Evolutionary conservation across 345 rosid genomes (phyloP), one percentile per base, ranked within the genome.

Genomic region (Camelina sativa): DNA sequence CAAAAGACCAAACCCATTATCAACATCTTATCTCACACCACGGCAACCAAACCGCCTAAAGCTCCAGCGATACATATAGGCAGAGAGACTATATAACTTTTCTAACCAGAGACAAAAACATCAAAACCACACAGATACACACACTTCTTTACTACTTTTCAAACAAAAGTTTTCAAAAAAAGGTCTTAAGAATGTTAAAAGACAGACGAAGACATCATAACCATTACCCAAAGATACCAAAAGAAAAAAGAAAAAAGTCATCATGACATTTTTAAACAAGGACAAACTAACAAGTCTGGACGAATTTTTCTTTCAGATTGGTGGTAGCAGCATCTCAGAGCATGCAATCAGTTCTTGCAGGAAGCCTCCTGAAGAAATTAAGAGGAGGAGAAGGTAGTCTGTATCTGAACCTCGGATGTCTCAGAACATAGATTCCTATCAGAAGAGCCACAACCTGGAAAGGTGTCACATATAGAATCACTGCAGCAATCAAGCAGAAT

Each of bases 371-470:
- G 79, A 93, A 93, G 90, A 93, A 87, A 83, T 93, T 91, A 53
- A 89, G 88, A 1, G 91, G 96, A 13, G 84, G 84, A 0, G 97
- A 91, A 1, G 98, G 98, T 43, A 91, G 86, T 65, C 64, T 88
- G 80, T 84, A 87, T 30, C 98, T 86, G 72, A 91, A 87, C 87
- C 94, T 86, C 19, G 97, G 98, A 74, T 93, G 98, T 66, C 98
- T 81, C 50, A 93, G 62, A 76, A 86, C 82, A 62, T 87, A 93
- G 48, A 93, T 67, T 22, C 91, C 94, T 4, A 59, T 13, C 19
- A 82, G 76, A 7, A 93, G 86, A 1, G 86, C 89, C 48, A 91
- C 83, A 30, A 87, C 83, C 71, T 91, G 96, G 80, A 93, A 93
- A 3, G 97, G 98, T 3, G 97, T 89, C 41, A 93, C 88, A 61